Conservation (phyloP, 106 monocot species). For the Cymbidium sinense region DNA sequence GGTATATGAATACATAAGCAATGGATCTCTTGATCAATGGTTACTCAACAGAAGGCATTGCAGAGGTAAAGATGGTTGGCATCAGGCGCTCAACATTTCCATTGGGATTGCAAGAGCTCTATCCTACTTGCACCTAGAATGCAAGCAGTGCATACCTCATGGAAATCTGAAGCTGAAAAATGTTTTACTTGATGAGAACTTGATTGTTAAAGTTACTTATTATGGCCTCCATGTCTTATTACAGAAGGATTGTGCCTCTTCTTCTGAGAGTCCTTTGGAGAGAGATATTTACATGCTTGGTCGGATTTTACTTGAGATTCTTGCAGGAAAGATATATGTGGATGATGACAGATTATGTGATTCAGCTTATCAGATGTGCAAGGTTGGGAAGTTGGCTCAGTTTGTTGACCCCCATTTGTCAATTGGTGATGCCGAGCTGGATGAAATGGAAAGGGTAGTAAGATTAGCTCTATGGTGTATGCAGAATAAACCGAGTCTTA, state of each 20-base stretch:
- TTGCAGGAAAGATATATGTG: slow-evolving; percentile 15
- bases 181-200: slow-evolving; percentile 32
- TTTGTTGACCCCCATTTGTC: slow-evolving; percentile 26
- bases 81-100: slow-evolving; percentile 23
- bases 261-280: slow-evolving; percentile 33
- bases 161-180: slow-evolving; percentile 33
- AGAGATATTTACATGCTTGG: slow-evolving; percentile 42
- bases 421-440: slow-evolving; percentile 14
- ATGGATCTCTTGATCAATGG: slow-evolving; percentile 38
- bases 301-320: slow-evolving; percentile 20
- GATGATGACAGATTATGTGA: slow-evolving; percentile 7
- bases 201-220: slow-evolving; percentile 24
- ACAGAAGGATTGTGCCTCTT: slow-evolving; percentile 15
- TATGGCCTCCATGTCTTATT: slow-evolving; percentile 25
- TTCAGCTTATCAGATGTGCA: slow-evolving; percentile 16
- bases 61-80: slow-evolving; percentile 18
- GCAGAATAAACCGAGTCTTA: slow-evolving; percentile 20
- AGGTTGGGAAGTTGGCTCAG: slow-evolving; percentile 11
- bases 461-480: slow-evolving; percentile 46
- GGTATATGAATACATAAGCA: slow-evolving; percentile 30
- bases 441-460: slow-evolving; percentile 26
- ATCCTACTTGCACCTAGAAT: slow-evolving; percentile 33
- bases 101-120: slow-evolving; percentile 36
- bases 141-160: slow-evolving; percentile 35
- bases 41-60: slow-evolving; percentile 11